Base-by-base conservation (phyloP, 2,329 filamentous ascomycete species). In the Alternaria incomplexa region DNA sequence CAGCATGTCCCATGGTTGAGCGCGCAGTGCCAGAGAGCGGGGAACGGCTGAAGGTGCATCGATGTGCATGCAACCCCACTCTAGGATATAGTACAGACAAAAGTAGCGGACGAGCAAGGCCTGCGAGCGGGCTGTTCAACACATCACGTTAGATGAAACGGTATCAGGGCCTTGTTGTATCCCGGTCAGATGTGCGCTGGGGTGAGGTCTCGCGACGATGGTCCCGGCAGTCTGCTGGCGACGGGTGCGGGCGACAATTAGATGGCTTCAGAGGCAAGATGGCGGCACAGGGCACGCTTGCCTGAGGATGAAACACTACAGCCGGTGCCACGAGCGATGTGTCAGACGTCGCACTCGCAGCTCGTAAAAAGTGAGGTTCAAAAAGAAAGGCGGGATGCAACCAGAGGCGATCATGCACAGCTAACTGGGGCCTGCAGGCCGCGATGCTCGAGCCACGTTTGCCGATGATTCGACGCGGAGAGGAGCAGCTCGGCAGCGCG, bases 401-500 rank as follows among this genome's bases (percentile, higher is more conserved):
- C 26, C 44, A 56, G n/a, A 58, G 63, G 52, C 60, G 67, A 71
- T 71, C 58, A 61, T 64, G 57, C 52, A 62, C 52, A 17, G 25
- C 25, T 23, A 13, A 47, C 48, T 46, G 45, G 55, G 25, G 52
- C 30, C 44, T 50, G 58, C 28, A 46, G 56, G 45, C 46, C 28
- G 50, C 17, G 46, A 46, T 60, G 62, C 55, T 63, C 55, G 64
- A 61, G 62, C 61, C 68, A 72, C 46, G 61, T 62, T 60, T 52
- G 32, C 54, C 52, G 22, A 57, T 73, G 71, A 72, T 72, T 73
- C 61, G 68, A 63, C 56, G 55, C 53, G 60, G 61, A 62, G 53
- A 23, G 55, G 48, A 64, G 43, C 44, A 48, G 36, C 15, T 44
- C 44, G 52, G 52, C 52, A 40, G 48, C 36, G 25, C 20, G 51